Percentiles rank a stretch among this genome's conserved stretches.
Evolutionary conservation across 345 rosid genomes (phyloP).

Genomic region (Rhodamnia argentea): DNA sequence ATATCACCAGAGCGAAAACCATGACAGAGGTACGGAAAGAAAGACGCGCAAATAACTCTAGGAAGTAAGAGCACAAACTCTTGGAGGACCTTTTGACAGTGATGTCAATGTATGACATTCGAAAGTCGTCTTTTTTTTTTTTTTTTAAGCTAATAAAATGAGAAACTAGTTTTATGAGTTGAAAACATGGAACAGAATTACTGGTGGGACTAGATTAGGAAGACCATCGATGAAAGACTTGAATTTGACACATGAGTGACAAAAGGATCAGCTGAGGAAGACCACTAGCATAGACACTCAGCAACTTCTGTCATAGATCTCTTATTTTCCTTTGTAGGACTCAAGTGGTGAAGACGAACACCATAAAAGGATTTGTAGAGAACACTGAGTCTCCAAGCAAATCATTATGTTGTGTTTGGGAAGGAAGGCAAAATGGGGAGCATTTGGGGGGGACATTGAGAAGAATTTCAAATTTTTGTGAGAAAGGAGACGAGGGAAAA

Average conservation of each 20-base stretch:
- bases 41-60: background rate
- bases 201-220: background rate
- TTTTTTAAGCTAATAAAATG: background rate
- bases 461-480: background rate
- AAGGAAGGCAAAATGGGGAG: background rate
- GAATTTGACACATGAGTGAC: background rate
- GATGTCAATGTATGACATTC: background rate
- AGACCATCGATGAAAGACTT: background rate
- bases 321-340: background rate
- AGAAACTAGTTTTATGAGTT: background rate
- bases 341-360: background rate
- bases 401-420: background rate
- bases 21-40: background rate
- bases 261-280: background rate
- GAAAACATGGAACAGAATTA: background rate
- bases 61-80: background rate
- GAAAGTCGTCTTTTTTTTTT: background rate
- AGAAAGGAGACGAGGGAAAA: background rate
- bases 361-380: background rate
- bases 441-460: background rate
- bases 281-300: background rate
- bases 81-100: background rate
- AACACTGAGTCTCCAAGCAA: background rate
- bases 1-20: background rate
- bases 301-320: background rate